A percentile compares a stretch with the other conserved stretches of the same genome.
Evolutionary conservation across 768 basidiomycete species (phyloP).

Genomic region (Suillus cothurnatus): DNA sequence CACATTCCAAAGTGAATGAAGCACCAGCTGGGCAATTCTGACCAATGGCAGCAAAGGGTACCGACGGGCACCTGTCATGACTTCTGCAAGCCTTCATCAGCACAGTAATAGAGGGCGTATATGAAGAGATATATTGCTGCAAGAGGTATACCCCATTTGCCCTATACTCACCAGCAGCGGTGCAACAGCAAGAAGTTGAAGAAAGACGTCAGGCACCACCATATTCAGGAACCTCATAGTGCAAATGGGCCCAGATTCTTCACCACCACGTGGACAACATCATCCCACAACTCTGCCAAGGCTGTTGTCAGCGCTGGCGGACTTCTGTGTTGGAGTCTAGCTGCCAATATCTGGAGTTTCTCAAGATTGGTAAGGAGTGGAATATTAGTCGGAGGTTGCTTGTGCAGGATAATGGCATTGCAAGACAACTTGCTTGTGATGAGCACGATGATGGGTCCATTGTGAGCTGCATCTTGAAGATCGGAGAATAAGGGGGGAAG

Average conservation of each 20-base stretch:
- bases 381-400: no score
- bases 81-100: slow-evolving; percentile 7
- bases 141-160: neutral
- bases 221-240: neutral
- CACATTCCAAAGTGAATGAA: neutral
- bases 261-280: neutral
- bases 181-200: neutral
- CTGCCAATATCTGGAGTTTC: neutral
- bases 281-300: slow-evolving; percentile 4
- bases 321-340: no score
- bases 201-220: neutral
- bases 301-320: neutral
- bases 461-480: no score
- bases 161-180: neutral
- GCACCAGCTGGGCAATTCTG: neutral
- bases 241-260: neutral
- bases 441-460: no score
- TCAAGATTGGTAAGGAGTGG: neutral
- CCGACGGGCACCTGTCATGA: neutral
- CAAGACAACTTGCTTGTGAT: no score
- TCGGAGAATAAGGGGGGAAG: no score
- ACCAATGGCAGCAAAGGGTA: slow-evolving; percentile 11
- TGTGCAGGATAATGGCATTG: no score
- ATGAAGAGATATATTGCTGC: neutral
- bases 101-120: slow-evolving; percentile 5